Percentiles rank a stretch among this genome's conserved stretches.
Evolutionary conservation across 2,329 filamentous ascomycete species (phyloP).

Genomic region (Scleromitrula shiraiana): DNA sequence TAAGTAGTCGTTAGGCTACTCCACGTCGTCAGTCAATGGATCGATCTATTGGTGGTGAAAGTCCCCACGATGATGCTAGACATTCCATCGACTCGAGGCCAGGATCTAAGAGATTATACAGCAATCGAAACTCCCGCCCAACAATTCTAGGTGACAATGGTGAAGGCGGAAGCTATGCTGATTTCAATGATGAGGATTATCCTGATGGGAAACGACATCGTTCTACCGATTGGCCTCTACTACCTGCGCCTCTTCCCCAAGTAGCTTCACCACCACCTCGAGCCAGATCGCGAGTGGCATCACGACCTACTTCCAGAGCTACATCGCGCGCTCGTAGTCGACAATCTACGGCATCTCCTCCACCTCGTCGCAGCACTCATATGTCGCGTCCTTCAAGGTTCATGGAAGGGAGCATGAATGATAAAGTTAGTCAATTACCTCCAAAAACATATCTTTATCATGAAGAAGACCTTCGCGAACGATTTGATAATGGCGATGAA

Average conservation of each 20-base stretch:
- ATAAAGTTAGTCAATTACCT: constrained; percentile 64
- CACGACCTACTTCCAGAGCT: not conserved
- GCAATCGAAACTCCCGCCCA: constrained; percentile 23
- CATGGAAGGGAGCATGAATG: constrained; percentile 78
- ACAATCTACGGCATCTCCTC: constrained; percentile 23
- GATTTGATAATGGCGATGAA: constrained; percentile 10
- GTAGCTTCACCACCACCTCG: constrained; percentile 9
- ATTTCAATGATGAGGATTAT: constrained; percentile 14
- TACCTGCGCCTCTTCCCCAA: constrained; percentile 8
- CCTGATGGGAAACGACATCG: constrained; percentile 36
- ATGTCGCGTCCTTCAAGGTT: constrained; percentile 55
- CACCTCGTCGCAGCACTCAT: constrained; percentile 22
- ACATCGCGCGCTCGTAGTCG: constrained; percentile 19
- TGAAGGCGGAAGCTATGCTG: constrained; percentile 25
- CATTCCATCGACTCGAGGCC: constrained; percentile 9
- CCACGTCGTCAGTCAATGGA: constrained; percentile 13
- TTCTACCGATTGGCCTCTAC: constrained; percentile 37
- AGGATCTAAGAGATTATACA: constrained; percentile 29
- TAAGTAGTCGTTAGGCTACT: not conserved
- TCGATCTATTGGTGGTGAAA: constrained; percentile 10
- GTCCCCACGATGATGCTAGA: constrained; percentile 2
- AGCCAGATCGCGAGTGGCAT: too few relatives aligned
- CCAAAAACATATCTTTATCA: constrained; percentile 23
- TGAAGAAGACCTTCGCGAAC: constrained; percentile 18
- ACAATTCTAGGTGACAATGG: constrained; percentile 21